Percentiles rank a stretch among this genome's conserved stretches.
Evolutionary conservation across 129 eudicot species (phyloP).

Genomic region (Heracleum sosnowskyi): DNA sequence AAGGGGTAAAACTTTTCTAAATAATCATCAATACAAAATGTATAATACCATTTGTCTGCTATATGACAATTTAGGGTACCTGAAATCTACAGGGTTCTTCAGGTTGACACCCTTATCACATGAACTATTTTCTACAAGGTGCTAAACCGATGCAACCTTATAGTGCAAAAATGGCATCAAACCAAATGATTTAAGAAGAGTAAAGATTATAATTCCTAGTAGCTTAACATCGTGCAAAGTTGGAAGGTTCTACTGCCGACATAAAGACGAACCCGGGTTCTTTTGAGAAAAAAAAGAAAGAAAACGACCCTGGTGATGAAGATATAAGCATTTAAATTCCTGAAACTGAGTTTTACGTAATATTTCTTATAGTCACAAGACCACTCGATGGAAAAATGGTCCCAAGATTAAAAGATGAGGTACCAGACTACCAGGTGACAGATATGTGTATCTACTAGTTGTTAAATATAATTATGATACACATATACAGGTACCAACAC

Average conservation of each 20-base stretch:
- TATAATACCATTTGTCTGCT: not conserved
- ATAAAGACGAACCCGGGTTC: not conserved
- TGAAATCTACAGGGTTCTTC: too few species aligned
- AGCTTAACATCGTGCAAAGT: not conserved
- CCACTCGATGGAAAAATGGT: not conserved
- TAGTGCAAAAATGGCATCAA: not conserved
- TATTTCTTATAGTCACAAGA: not conserved
- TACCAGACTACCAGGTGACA: not conserved
- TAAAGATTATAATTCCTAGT: too few species aligned
- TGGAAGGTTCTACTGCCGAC: not conserved
- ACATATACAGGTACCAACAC: not conserved
- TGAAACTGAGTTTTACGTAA: too few species aligned
- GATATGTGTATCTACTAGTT: not conserved
- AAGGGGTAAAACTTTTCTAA: not conserved
- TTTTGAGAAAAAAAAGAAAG: too few species aligned
- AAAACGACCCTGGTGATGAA: too few species aligned
- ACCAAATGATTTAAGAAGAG: not conserved
- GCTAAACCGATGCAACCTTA: too few species aligned
- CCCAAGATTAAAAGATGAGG: not conserved
- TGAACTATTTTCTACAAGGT: too few species aligned
- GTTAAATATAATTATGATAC: slow-evolving; percentile 2
- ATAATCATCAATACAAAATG: not conserved
- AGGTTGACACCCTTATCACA: too few species aligned
- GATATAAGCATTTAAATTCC: too few species aligned
- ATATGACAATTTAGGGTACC: not conserved